These are phyloP conservation scores for Rhexocercosporidium sp. DNA, from an alignment of 2,329 filamentous ascomycete species.

Conservation along the genomic window DNA sequence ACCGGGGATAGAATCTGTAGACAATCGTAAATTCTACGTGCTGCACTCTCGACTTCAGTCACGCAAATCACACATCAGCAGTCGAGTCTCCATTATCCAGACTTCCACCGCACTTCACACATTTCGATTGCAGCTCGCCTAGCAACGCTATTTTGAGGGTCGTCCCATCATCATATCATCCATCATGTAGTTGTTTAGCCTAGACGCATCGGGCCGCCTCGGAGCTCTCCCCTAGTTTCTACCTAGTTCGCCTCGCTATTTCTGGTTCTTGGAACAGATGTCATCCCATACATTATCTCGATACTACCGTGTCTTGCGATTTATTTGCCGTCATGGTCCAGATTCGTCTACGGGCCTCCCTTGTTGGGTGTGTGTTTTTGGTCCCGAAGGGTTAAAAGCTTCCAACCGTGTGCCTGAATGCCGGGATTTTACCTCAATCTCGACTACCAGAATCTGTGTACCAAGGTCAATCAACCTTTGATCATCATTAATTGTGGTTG, in stretches of 20 bases:
- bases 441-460: not conserved
- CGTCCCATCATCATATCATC: not conserved
- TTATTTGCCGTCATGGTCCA: not conserved
- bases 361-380: not conserved
- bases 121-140: not conserved
- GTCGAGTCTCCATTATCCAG: not conserved
- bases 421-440: not conserved
- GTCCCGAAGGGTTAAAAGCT: not conserved
- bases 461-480: too few relatives aligned
- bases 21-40: not conserved
- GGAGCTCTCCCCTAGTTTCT: not conserved
- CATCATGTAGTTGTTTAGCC: not conserved
- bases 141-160: not conserved
- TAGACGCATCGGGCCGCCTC: not conserved
- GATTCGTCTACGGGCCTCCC: not conserved
- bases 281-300: not conserved
- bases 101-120: not conserved
- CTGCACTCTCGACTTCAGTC: not conserved
- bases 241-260: not conserved
- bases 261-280: not conserved
- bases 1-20: not conserved
- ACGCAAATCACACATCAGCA: not conserved
- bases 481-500: not conserved
- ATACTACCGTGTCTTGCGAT: not conserved
- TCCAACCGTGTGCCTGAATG: constrained; percentile 3